phyloP scores from a whole-genome alignment of 2,329 filamentous ascomycete genomes.

The Monosporascus sp. region DNA sequence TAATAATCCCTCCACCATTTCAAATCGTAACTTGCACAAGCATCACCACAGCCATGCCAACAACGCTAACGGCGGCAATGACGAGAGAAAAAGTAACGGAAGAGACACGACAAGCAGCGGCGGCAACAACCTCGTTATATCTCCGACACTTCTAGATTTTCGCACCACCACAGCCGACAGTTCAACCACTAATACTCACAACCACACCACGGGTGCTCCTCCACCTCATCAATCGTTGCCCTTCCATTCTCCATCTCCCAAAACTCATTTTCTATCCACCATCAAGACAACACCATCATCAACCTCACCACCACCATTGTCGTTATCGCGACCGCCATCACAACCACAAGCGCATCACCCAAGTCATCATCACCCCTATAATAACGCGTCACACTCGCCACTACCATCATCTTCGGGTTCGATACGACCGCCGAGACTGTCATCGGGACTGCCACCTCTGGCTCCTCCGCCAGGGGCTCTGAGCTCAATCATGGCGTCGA shows the following conservation, averaged over 20 bases:
- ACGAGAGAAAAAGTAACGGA: background rate
- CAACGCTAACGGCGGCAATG: background rate
- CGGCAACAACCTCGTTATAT: background rate
- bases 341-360: background rate
- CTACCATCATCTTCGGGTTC: conserved; percentile 13
- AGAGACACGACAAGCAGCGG: background rate
- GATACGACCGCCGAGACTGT: conserved; percentile 7
- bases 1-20: background rate
- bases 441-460: conserved; percentile 22
- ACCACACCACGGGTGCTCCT: conserved; percentile 2
- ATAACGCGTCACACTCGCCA: conserved; percentile 21
- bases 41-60: background rate
- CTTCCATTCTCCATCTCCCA: conserved; percentile 18
- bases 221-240: conserved; percentile 7
- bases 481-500: conserved; percentile 27
- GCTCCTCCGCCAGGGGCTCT: conserved; percentile 28
- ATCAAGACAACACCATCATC: conserved; percentile 21
- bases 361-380: conserved; percentile 20
- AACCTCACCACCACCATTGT: conserved; percentile 9
- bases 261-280: conserved; percentile 17
- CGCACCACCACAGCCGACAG: background rate
- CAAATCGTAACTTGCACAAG: background rate
- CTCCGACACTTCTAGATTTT: background rate
- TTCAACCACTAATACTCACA: background rate
- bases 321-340: conserved; percentile 17